Percentiles rank a stretch among this genome's conserved stretches.
Conservation (phyloP, 2,329 filamentous ascomycete genomes). For the Trichoderma semiorbis region DNA sequence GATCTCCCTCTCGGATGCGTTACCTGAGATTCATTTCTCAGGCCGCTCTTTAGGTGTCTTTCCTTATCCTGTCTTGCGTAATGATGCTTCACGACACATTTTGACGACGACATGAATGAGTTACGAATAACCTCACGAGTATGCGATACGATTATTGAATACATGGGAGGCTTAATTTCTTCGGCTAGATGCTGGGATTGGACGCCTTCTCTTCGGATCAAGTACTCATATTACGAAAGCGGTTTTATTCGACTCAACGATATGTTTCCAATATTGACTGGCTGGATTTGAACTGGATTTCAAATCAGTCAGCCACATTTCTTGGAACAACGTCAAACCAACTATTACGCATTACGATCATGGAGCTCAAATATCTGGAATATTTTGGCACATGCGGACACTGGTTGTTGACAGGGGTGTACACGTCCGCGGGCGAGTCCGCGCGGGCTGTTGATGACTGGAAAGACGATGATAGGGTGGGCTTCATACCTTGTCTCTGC, state of each 20-base stretch:
- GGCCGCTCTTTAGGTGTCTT: conserved; percentile 39
- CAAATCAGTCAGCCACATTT: conserved; percentile 17
- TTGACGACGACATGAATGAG: conserved; percentile 39
- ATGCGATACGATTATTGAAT: conserved; percentile 33
- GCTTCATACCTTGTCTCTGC: conserved; percentile 29
- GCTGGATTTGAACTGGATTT: conserved; percentile 30
- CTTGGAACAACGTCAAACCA: conserved; percentile 29
- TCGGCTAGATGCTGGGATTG: conserved; percentile 34
- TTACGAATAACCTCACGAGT: conserved; percentile 20
- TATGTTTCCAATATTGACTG: conserved; percentile 13
- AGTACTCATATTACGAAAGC: conserved; percentile 23
- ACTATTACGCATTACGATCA: conserved; percentile 33
- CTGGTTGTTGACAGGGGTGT: conserved; percentile 43
- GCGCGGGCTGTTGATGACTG: conserved; percentile 18
- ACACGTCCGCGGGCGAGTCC: conserved; percentile 5
- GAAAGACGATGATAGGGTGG: conserved; percentile 32
- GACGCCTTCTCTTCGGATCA: conserved; percentile 28
- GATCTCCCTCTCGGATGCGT: conserved; percentile 23
- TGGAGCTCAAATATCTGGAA: conserved; percentile 37
- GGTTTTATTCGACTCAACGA: conserved; percentile 31
- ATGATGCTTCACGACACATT: conserved; percentile 43
- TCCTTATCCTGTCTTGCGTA: conserved; percentile 43
- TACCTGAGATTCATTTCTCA: neutral
- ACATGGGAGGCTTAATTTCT: conserved; percentile 26
- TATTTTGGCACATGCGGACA: conserved; percentile 36